phyloP scores from a whole-genome alignment of 805 yeast species.

The Vanderwaltozyma polyspora region DNA sequence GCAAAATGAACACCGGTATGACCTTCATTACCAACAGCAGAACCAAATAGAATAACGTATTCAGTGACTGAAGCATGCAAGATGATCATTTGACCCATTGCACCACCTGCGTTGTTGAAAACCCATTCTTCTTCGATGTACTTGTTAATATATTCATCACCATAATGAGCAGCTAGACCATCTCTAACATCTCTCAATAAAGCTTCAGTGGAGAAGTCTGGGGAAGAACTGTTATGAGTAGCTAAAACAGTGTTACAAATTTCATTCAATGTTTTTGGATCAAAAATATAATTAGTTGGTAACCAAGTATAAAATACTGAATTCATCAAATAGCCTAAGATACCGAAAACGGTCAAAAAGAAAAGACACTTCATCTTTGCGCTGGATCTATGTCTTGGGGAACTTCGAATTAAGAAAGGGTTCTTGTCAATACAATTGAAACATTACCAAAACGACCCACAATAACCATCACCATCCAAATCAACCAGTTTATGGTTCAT shows the following conservation, averaged over 20 bases:
- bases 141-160: slow-evolving; percentile 59
- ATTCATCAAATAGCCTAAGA: slow-evolving; percentile 17
- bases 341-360: slow-evolving; percentile 10
- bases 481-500: too few species aligned
- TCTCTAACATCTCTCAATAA: slow-evolving; percentile 53
- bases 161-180: slow-evolving; percentile 52
- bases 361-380: slow-evolving; percentile 15
- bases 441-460: too few species aligned
- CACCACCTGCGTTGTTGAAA: slow-evolving; percentile 96
- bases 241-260: slow-evolving; percentile 46
- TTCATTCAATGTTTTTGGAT: slow-evolving; percentile 45
- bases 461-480: too few species aligned
- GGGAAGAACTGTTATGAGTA: slow-evolving; percentile 33
- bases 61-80: slow-evolving; percentile 91
- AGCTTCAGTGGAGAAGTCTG: slow-evolving; percentile 44
- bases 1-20: slow-evolving; percentile 94
- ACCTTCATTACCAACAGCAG: slow-evolving; percentile 92
- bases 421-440: too few species aligned
- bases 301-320: slow-evolving; percentile 48
- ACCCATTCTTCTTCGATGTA: slow-evolving; percentile 80
- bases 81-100: slow-evolving; percentile 94
- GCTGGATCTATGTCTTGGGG: neutral
- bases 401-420: too few species aligned
- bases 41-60: slow-evolving; percentile 85
- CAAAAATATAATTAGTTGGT: slow-evolving; percentile 62